Percentiles rank a stretch among this genome's conserved stretches.
Evolutionary conservation across 2,329 filamentous ascomycete species (phyloP).

Genomic region (Grosmannia serpens): DNA sequence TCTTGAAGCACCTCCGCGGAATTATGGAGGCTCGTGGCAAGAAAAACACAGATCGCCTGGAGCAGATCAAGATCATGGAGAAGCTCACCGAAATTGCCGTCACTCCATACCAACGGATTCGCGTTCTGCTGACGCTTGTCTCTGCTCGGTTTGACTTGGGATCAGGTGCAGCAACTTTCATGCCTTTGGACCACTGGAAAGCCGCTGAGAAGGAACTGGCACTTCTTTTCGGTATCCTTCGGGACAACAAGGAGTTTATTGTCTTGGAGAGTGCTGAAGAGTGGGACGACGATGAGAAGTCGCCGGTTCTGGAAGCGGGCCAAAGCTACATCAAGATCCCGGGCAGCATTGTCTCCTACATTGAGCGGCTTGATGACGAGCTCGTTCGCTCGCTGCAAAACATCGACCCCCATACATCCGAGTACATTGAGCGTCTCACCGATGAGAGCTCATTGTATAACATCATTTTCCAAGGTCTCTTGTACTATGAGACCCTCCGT

Average conservation of each 20-base stretch:
- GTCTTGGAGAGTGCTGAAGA: conserved; percentile 90
- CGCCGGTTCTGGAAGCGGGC: conserved; percentile 58
- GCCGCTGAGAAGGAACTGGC: conserved; percentile 78
- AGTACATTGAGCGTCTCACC: conserved; percentile 90
- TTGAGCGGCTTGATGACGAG: conserved; percentile 93
- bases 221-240: conserved; percentile 65
- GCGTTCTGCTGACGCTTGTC: conserved; percentile 81
- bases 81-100: conserved; percentile 81
- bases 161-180: conserved; percentile 63
- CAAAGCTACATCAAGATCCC: conserved; percentile 83
- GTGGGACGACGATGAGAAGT: conserved; percentile 98
- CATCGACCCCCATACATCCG: conserved; percentile 96
- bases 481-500: conserved; percentile 77
- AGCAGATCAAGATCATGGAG: conserved; percentile 97
- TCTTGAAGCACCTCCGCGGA: conserved; percentile 87
- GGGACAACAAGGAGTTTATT: conserved; percentile 67
- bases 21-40: conserved; percentile 95
- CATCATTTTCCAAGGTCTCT: conserved; percentile 74
- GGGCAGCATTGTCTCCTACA: conserved; percentile 86
- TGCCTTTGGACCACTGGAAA: conserved; percentile 97
- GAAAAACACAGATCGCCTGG: conserved; percentile 92
- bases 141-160: conserved; percentile 92
- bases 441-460: conserved; percentile 89
- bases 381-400: conserved; percentile 92
- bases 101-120: conserved; percentile 87